Conservation (phyloP, 306 rosid genomes). For the Cicer pinnatifidum region DNA sequence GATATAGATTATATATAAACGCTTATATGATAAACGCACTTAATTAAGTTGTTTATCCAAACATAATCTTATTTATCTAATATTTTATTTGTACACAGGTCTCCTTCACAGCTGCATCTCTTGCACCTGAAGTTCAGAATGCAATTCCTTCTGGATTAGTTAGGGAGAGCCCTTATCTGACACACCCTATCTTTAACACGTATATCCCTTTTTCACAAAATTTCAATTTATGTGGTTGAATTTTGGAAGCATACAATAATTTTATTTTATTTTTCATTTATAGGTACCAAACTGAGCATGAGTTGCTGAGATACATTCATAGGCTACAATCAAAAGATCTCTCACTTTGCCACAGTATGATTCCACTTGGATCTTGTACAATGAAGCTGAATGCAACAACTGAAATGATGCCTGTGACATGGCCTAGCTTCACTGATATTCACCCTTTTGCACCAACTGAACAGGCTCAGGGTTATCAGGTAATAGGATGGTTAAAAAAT, state of each 20-base stretch:
- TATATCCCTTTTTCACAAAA: constrained; percentile 46
- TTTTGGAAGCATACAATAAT: constrained; percentile 42
- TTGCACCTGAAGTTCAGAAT: constrained; percentile 77
- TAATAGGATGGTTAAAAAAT: constrained; percentile 44
- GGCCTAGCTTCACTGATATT: constrained; percentile 79
- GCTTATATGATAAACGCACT: no score
- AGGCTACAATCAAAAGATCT: constrained; percentile 89
- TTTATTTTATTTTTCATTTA: constrained; percentile 35
- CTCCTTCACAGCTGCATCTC: constrained; percentile 88
- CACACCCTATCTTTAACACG: constrained; percentile 94
- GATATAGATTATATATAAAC: no score
- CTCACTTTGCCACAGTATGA: constrained; percentile 97
- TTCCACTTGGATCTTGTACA: constrained; percentile 96
- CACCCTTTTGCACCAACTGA: constrained; percentile 96
- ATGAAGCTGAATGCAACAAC: constrained; percentile 97
- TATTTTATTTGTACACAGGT: constrained; percentile 56
- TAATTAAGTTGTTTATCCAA: no score
- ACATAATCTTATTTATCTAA: constrained; percentile 9
- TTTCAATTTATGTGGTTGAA: constrained; percentile 35
- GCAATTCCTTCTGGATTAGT: constrained; percentile 71
- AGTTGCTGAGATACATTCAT: constrained; percentile 82
- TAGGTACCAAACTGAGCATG: constrained; percentile 98
- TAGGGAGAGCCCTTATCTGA: constrained; percentile 79
- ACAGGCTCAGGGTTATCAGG: constrained; percentile 97
- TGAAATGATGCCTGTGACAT: constrained; percentile 99